These are phyloP conservation scores for Microthlaspi erraticum DNA, from an alignment of 345 rosid species.

Conservation along the genomic window DNA sequence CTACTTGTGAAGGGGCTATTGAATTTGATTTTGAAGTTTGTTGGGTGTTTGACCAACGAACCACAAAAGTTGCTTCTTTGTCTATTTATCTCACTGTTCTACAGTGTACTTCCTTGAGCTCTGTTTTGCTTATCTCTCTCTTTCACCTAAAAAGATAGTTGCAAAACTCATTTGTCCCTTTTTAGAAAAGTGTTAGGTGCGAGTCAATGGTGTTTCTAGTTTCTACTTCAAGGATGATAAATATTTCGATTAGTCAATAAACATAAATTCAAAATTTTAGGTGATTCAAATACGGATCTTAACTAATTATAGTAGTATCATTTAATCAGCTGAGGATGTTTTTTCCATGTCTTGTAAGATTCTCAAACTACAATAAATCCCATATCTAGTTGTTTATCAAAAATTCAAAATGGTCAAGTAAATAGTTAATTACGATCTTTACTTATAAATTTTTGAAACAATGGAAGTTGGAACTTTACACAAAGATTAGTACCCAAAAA, in stretches of 20 bases:
- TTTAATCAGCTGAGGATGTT: not conserved
- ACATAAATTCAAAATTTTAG: constrained; percentile 15
- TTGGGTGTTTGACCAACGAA: constrained; percentile 39
- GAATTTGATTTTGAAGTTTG: constrained; percentile 35
- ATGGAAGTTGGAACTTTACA: constrained; percentile 2
- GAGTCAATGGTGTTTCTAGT: constrained; percentile 18
- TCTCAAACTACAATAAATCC: not conserved
- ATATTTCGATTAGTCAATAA: not conserved
- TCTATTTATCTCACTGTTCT: constrained; percentile 34
- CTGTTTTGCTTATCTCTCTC: constrained; percentile 12
- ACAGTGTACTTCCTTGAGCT: constrained; percentile 22
- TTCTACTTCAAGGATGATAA: not conserved
- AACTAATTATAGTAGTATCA: not conserved
- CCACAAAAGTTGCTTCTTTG: constrained; percentile 38
- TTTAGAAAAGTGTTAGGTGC: constrained; percentile 8
- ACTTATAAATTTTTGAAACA: not conserved
- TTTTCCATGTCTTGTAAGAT: too few species aligned
- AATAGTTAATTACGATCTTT: not conserved
- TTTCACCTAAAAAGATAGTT: constrained; percentile 25
- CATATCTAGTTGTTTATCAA: not conserved
- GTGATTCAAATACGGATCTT: not conserved
- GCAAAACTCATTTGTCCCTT: constrained; percentile 9
- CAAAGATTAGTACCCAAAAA: constrained; percentile 20
- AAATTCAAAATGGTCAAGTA: not conserved
- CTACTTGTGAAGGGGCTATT: constrained; percentile 32